phyloP scores from a whole-genome alignment of 2,329 filamentous ascomycete species.

The Periconia sp. region DNA sequence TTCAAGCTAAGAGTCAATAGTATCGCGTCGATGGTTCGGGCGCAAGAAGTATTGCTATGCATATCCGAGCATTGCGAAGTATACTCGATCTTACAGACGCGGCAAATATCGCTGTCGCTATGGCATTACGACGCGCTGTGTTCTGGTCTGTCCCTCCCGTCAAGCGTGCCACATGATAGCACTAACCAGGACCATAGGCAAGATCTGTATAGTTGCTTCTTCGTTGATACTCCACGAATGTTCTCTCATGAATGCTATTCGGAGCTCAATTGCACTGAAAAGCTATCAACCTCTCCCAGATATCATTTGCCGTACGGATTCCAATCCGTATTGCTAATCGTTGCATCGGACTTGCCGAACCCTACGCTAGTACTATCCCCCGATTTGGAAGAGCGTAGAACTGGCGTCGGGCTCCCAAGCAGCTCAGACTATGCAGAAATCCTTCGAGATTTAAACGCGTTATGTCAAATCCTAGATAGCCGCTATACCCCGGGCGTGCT shows the following conservation, averaged over 20 bases:
- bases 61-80: constrained; percentile 16
- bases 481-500: not conserved
- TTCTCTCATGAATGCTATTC: constrained; percentile 17
- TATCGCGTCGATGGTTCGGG: constrained; percentile 17
- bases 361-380: too few relatives aligned
- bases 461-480: constrained; percentile 15
- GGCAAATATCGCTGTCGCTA: constrained; percentile 7
- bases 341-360: too few relatives aligned
- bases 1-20: constrained; percentile 3
- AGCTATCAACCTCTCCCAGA: not conserved
- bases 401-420: too few relatives aligned
- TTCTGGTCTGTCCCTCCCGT: constrained; percentile 13
- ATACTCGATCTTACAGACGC: constrained; percentile 13
- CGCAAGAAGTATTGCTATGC: constrained; percentile 14
- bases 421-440: constrained; percentile 11
- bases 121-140: constrained; percentile 16
- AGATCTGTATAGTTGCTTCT: constrained; percentile 22
- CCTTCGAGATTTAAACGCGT: constrained; percentile 15
- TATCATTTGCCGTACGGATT: constrained; percentile 13
- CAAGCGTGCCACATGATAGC: not conserved
- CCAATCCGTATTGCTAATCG: not conserved
- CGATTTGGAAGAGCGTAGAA: too few relatives aligned
- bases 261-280: constrained; percentile 2
- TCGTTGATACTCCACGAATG: constrained; percentile 15
- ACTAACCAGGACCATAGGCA: constrained; percentile 7